Evolutionary conservation across 2,329 filamentous ascomycete genomes (phyloP), one percentile per base, ranked within the genome.

Genomic region (Blastomyces parvus): DNA sequence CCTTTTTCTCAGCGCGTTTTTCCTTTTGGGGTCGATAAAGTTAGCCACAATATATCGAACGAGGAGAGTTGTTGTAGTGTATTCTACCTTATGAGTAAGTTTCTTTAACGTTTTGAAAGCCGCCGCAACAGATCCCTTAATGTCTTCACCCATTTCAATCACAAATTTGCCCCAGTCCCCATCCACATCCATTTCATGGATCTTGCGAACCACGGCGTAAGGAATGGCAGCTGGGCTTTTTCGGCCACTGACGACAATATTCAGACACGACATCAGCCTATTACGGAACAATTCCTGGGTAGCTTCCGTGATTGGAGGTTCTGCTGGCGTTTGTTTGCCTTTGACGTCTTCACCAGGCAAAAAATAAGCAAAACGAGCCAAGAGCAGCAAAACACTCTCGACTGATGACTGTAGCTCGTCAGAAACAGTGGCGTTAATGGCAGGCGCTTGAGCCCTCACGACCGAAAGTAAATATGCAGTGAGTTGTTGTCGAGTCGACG

Each of bases 221-320:
- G 76, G 74, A 38, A 79, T 68, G 8, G 70, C 67, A 1, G 74
- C 66, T 9, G 77, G 72, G 60, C 74, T 71, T 62, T 76, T 74
- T 58, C 71, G 69, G 13, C 73, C 75, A n/a, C 72, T 70, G 42
- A 84, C 76, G 1, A 85, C 69, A 64, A 79, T 79, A 57, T 81
- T 81, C 27, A 86, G 71, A 66, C 80, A 82, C 3, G 83, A 84
- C 59, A 79, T 81, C 44, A 85, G 75, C 42, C 83, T 79, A 64
- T 80, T 80, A 57, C 82, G 81, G 67, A 84, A 83, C 56, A 82
- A 74, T 46, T 78, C 77, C 66, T 81, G 78, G 27, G 76, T 81
- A 4, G 78, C 72, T 36, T 80, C 73, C 3, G 78, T 78, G 14
- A 85, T 65, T 0, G 77, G 68, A 27, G 81, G 81, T 63, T 79